Base-by-base conservation (phyloP, 768 basidiomycete species). In the Boletus pseudo-olivaceus region DNA sequence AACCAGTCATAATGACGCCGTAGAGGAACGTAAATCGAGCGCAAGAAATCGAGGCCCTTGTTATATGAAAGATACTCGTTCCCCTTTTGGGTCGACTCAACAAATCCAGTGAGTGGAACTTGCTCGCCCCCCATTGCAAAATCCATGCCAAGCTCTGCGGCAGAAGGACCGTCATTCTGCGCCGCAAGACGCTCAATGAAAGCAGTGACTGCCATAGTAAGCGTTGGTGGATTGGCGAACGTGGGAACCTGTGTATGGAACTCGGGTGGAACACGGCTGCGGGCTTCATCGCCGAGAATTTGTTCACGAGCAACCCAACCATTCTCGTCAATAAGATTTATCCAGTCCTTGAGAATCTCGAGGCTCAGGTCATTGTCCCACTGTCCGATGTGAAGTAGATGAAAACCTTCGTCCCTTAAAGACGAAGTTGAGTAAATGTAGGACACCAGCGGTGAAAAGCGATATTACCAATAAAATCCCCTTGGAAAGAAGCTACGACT, bases 261-360 rank as follows among this genome's bases (percentile, higher is more conserved):
- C 68, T 98, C 88, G 40, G 73, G 56, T 8, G 95, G 95, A 7
- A 97, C 93, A 74, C 90, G 93, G 78, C 94, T 97, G 47, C 96
- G 83, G 17, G 95, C 94, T 73, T 98, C 95, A 61, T 95, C 94
- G 4, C 95, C 95, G 0, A 98, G 80, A 54, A 98, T 98, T 71
- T 98, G 95, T 72, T 98, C 95, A 26, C 95, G 81, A 2, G 85
- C 96, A 40, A 98, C 90, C 95, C 95, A 98, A 1, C 95, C 95
- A 60, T 97, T 82, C 34, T 90, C 88, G 66, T 98, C 93, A 51
- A 97, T 91, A 43, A 98, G 79, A 57, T 84, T 75, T 47, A 97
- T 84, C 95, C 95, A 98, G 57, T 85, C 82, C 64, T 85, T 86
- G 37, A 98, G 75, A 54, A 98, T 97, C 66, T 93, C 89, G 30